A percentile compares a stretch with the other conserved stretches of the same genome.
Evolutionary conservation across 208 protist genomes (phyloP).

Genomic region (Wallacemonas rigidus): DNA sequence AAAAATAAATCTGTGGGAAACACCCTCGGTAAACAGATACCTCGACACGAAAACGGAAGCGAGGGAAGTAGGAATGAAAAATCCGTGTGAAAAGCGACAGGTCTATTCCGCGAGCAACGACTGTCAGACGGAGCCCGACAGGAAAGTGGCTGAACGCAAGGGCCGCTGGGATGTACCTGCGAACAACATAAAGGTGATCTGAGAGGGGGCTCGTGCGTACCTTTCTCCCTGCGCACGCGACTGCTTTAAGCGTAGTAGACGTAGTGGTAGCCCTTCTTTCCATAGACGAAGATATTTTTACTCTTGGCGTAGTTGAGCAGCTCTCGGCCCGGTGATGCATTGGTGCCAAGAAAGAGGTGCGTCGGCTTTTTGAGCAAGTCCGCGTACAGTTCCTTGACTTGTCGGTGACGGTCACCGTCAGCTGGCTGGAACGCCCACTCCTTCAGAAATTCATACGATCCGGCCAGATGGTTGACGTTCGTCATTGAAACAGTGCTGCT

Average conservation of each 20-base stretch:
- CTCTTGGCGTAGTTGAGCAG: conserved; percentile 79
- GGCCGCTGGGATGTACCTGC: too few species aligned
- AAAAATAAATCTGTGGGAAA: not conserved
- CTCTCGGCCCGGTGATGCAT: conserved; percentile 59
- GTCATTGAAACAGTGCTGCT: conserved; percentile 54
- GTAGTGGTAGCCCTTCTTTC: conserved; percentile 64
- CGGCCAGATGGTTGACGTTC: conserved; percentile 66
- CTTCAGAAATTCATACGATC: conserved; percentile 66
- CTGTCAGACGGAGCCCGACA: too few species aligned
- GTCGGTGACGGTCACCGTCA: conserved; percentile 80
- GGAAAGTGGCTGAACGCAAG: too few species aligned
- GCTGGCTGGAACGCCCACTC: conserved; percentile 58
- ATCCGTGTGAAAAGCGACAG: too few species aligned
- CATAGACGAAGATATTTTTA: conserved; percentile 86
- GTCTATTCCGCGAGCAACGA: too few species aligned
- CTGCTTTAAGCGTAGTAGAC: conserved; percentile 58
- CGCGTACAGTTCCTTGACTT: conserved; percentile 64
- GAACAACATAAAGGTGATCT: too few species aligned
- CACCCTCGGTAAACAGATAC: not conserved
- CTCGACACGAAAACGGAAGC: too few species aligned
- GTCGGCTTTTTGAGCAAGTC: conserved; percentile 57
- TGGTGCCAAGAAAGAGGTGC: conserved; percentile 78
- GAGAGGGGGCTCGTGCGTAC: too few species aligned
- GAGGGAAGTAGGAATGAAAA: too few species aligned
- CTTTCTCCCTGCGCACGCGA: not conserved